Evolutionary conservation across 441 rosid genomes (phyloP), one percentile per base, ranked within the genome.

Genomic region (Macaranga tanarius): DNA sequence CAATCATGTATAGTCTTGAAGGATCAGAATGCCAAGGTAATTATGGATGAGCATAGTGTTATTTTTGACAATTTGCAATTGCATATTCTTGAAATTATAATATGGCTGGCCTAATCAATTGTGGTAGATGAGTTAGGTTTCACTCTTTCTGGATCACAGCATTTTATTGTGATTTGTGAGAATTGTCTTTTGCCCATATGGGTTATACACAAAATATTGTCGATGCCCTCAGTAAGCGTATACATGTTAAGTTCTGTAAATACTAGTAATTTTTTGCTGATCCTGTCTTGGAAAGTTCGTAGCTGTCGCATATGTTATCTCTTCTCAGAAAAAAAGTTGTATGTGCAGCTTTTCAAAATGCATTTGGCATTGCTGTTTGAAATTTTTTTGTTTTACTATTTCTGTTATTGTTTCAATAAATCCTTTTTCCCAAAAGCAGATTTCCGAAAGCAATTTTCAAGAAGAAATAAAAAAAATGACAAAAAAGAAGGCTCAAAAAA

Each of bases 161-260:
- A 10, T 42, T 10, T 42, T 42, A 1, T 42, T 42, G 12, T 3
- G 17, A 16, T 0, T 42, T 42, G 12, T 3, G 17, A 16, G 38
- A 7, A 3, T 13, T 62, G 22, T 19, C 10, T 20, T 62, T 62
- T 34, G 12, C 20, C 64, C 17, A 60, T 60, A 17, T 17, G 19
- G 64, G 40, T 28, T 42, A 2, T 42, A 42, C 47, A 10, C 47
- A 42, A 42, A 34, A 34, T 34, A 34, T 34, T 34, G 38, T 34
- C 6, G 38, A 34, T 20, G 71, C 40, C 2, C 5, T 25, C 34
- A 23, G n/a, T 48, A 56, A 69, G 54, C 54, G 34, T 28, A 38
- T 22, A 3, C 7, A 10, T 40, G 13, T 12, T 61, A n/a, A n/a
- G 51, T 72, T 28, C 20, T 65, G 76, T 73, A 47, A 65, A 65